Conservation (phyloP, 306 rosid species). For the Rubus idaeus region DNA sequence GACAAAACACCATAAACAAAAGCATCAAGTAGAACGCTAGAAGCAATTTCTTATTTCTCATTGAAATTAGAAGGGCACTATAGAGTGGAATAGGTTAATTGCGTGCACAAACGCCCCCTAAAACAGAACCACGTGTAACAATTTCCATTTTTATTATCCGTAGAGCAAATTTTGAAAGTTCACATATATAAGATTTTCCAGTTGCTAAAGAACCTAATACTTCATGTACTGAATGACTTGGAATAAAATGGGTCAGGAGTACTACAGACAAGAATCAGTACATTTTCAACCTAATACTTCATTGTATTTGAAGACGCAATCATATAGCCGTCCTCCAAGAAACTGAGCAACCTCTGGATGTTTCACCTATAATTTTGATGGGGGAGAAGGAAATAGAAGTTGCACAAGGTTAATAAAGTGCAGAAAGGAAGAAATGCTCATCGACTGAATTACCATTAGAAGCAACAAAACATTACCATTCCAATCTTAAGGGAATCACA, state of each 20-base stretch:
- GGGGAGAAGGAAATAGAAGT: conserved; percentile 13
- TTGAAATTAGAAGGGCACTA: background rate
- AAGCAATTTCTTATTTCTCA: background rate
- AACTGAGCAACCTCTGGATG: conserved; percentile 91
- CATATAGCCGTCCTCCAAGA: conserved; percentile 89
- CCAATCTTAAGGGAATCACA: conserved; percentile 96
- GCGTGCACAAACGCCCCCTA: background rate
- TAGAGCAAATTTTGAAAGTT: conserved; percentile 13
- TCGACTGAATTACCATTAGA: conserved; percentile 9
- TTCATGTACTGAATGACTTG: conserved; percentile 7
- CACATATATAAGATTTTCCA: conserved; percentile 14
- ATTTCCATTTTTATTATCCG: conserved; percentile 7
- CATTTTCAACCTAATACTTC: conserved; percentile 50
- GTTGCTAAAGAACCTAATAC: conserved; percentile 5
- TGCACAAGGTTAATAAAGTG: background rate
- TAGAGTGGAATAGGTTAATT: background rate
- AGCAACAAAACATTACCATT: conserved; percentile 54
- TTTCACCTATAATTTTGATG: conserved; percentile 62
- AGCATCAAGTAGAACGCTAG: background rate
- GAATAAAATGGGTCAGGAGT: conserved; percentile 24
- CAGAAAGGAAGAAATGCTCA: conserved; percentile 19
- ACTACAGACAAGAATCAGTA: conserved; percentile 20
- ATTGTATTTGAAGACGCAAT: conserved; percentile 89
- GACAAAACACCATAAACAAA: background rate
- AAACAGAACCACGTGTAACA: background rate